Conservation (phyloP, 164 flowering plant species). For the Nymphaea colorata region DNA sequence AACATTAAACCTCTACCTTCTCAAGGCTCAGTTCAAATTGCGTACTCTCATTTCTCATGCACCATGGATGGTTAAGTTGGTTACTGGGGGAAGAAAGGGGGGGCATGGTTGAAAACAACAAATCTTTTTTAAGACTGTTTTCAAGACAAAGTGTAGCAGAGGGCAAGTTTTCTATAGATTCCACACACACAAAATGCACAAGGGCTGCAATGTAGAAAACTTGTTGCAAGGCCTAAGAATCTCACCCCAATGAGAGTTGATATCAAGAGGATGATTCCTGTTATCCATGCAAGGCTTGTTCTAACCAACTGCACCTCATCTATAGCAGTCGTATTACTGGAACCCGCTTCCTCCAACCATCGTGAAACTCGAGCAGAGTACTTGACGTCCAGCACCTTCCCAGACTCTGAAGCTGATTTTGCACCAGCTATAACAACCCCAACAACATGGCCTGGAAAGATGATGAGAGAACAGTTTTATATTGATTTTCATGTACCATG, state of each 20-base stretch:
- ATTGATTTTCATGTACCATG: background rate
- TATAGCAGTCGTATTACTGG: constrained; percentile 9
- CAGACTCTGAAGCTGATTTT: constrained; percentile 17
- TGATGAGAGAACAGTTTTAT: constrained; percentile 1
- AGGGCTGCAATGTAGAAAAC: no score
- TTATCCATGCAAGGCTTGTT: constrained; percentile 71
- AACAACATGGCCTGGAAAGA: constrained; percentile 65
- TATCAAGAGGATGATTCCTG: constrained; percentile 77
- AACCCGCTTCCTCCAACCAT: constrained; percentile 30
- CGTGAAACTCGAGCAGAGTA: constrained; percentile 26
- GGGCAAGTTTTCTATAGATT: background rate
- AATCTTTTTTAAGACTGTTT: background rate
- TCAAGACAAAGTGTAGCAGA: background rate
- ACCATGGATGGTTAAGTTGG: background rate
- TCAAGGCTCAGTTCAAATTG: no score
- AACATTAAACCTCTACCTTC: no score
- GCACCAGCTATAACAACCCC: constrained; percentile 38
- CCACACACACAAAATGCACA: background rate
- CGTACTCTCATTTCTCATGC: background rate
- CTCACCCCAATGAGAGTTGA: constrained; percentile 90
- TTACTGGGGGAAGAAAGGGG: background rate
- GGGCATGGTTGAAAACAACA: background rate
- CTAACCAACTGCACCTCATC: constrained; percentile 52
- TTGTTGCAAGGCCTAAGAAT: background rate
- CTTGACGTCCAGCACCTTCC: constrained; percentile 31